A percentile compares a stretch with the other conserved stretches of the same genome.
These are phyloP conservation scores for Phaeosphaeria sp. DNA, from an alignment of 2,329 filamentous ascomycete genomes.

Conservation along the genomic window DNA sequence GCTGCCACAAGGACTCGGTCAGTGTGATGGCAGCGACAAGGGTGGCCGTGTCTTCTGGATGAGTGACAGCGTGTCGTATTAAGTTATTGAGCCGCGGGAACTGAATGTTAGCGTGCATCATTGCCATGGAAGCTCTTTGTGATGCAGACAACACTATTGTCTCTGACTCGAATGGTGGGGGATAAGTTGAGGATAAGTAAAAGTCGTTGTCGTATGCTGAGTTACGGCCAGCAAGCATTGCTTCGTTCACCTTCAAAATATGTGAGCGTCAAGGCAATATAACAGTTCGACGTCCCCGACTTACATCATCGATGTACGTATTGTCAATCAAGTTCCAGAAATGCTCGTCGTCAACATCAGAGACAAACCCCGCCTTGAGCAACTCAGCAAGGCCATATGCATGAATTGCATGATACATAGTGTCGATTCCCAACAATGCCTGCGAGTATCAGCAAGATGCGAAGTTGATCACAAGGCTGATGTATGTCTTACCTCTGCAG, in stretches of 20 bases:
- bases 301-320: slow-evolving; percentile 43
- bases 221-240: slow-evolving; percentile 32
- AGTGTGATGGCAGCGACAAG: slow-evolving; percentile 31
- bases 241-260: slow-evolving; percentile 35
- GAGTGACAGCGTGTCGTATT: slow-evolving; percentile 23
- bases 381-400: slow-evolving; percentile 34
- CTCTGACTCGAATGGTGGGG: slow-evolving; percentile 13
- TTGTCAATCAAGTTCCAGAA: slow-evolving; percentile 42
- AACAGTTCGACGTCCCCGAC: slow-evolving; percentile 1
- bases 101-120: slow-evolving; percentile 42
- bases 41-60: slow-evolving; percentile 23
- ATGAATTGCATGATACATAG: slow-evolving; percentile 38
- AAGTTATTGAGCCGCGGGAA: slow-evolving; percentile 33
- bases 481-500: slow-evolving; percentile 29
- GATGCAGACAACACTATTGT: slow-evolving; percentile 10
- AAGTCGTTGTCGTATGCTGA: slow-evolving; percentile 39
- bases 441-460: slow-evolving; percentile 1
- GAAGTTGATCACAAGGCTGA: slow-evolving; percentile 12
- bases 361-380: slow-evolving; percentile 28
- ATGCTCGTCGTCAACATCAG: slow-evolving; percentile 33
- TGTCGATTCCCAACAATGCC: slow-evolving; percentile 33
- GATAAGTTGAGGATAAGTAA: slow-evolving; percentile 34
- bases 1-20: slow-evolving; percentile 28
- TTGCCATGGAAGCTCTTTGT: slow-evolving; percentile 30
- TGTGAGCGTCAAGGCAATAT: not conserved